Evolutionary conservation across 495 filamentous ascomycete genomes (phyloP).

Genomic region (Aspergillus ostianus): DNA sequence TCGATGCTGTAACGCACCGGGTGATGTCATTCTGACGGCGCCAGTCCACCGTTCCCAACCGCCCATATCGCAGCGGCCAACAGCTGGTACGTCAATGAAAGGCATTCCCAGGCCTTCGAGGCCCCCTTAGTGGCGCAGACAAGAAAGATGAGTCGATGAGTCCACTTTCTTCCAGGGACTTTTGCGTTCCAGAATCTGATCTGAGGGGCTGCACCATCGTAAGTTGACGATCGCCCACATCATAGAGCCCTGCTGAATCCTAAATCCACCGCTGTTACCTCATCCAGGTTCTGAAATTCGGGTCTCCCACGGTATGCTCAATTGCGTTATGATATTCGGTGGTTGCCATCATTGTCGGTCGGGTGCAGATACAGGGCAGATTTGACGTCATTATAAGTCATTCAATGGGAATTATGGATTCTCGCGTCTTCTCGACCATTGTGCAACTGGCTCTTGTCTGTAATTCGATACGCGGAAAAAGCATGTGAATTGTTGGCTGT

Average conservation of each 20-base stretch:
- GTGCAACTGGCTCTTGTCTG: background rate
- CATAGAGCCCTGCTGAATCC: background rate
- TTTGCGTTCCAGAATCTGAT: background rate
- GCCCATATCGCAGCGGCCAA: background rate
- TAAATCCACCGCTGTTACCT: background rate
- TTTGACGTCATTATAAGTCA: background rate
- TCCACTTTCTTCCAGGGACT: constrained; percentile 12
- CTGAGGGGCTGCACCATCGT: background rate
- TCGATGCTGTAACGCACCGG: background rate
- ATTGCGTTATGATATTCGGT: constrained; percentile 13
- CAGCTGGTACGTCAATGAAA: constrained; percentile 29
- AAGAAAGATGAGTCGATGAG: constrained; percentile 8
- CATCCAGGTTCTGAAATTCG: background rate
- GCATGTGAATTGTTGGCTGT: background rate
- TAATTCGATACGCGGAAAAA: background rate
- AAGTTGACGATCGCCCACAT: background rate
- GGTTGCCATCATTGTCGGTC: background rate
- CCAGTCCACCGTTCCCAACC: constrained; percentile 11
- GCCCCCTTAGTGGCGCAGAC: constrained; percentile 21
- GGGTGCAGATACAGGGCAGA: background rate
- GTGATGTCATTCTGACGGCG: constrained; percentile 44
- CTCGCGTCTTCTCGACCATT: background rate
- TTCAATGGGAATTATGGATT: background rate
- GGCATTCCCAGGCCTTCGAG: constrained; percentile 4
- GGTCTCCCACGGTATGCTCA: constrained; percentile 1